Evolutionary conservation across 805 yeast species (phyloP).

Genomic region (Ogataea pini): DNA sequence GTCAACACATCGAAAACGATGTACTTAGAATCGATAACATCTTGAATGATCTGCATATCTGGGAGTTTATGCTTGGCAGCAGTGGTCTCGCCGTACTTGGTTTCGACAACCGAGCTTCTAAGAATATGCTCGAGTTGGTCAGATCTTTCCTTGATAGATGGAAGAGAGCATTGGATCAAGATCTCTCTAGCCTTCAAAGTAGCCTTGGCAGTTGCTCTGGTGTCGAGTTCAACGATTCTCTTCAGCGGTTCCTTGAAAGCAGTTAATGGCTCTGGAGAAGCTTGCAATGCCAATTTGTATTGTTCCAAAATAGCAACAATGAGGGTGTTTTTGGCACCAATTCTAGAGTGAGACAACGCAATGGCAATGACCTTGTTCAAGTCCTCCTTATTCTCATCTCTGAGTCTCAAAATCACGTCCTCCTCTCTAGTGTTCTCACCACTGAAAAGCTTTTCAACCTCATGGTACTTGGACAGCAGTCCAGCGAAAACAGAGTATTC

Average conservation of each 20-base stretch:
- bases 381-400: conserved; percentile 84
- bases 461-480: conserved; percentile 69
- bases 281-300: conserved; percentile 77
- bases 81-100: conserved; percentile 81
- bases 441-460: conserved; percentile 75
- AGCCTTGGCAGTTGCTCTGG: conserved; percentile 89
- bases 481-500: conserved; percentile 75
- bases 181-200: conserved; percentile 95
- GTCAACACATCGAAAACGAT: conserved; percentile 94
- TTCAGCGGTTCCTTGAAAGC: conserved; percentile 72
- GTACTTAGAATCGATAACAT: conserved; percentile 94
- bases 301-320: conserved; percentile 80
- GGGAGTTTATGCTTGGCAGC: conserved; percentile 79
- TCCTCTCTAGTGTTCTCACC: conserved; percentile 81
- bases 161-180: conserved; percentile 93
- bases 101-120: conserved; percentile 85
- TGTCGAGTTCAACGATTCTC: conserved; percentile 81
- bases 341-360: conserved; percentile 88
- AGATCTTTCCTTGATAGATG: conserved; percentile 92
- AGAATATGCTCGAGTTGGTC: conserved; percentile 97
- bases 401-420: conserved; percentile 79
- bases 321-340: conserved; percentile 89
- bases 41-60: conserved; percentile 73
- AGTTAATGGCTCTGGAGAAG: conserved; percentile 65
- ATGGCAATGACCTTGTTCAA: conserved; percentile 68